Base-by-base conservation (phyloP, 805 yeast genomes). In the Lachancea lanzarotensis region DNA sequence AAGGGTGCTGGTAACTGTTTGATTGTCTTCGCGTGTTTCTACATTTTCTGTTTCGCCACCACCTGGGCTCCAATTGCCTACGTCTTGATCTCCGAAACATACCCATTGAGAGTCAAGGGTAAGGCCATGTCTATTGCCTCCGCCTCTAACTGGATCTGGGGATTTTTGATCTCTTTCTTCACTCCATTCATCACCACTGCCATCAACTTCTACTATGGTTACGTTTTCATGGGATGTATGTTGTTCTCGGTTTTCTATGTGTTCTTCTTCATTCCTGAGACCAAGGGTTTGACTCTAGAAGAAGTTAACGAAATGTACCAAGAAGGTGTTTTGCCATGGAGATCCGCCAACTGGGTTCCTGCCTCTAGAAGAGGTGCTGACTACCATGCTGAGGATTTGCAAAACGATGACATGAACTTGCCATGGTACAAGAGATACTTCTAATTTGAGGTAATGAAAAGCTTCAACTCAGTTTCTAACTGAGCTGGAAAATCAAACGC, bases 221-320 rank as follows among this genome's bases (percentile, higher is more conserved):
- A 77, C 60, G 80, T 67, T 27, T 73, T 73, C 57, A 66, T 78
- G 56, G 85, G 84, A 2, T 79, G 84, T 62, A 67, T 79, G 68
- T 65, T 79, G 17, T 76, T 70, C 51, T 67, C 76, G 20, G 56
- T 81, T 60, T 70, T 82, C 66, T 87, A 82, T 63, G 84, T 84
- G 43, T 79, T 74, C 72, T 79, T 85, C 72, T 74, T 74, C 54
- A 79, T 87, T 48, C 79, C 80, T 56, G 91, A 84, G 67, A 87
- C 95, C 45, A 80, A 78, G 69, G 95, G 95, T 47, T 74, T 85
- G 57, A 75, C 85, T 37, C 74, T 87, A 62, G 95, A 86, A 68
- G 89, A 86, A 67, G 86, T 86, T 51, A 89, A 85, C 62, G 81
- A 76, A 58, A 69, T 81, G 72, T 74, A 70, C 56, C 62, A 72